phyloP scores from a whole-genome alignment of 192 early-diverging fungal species.

The Backusella tarrabulga region DNA sequence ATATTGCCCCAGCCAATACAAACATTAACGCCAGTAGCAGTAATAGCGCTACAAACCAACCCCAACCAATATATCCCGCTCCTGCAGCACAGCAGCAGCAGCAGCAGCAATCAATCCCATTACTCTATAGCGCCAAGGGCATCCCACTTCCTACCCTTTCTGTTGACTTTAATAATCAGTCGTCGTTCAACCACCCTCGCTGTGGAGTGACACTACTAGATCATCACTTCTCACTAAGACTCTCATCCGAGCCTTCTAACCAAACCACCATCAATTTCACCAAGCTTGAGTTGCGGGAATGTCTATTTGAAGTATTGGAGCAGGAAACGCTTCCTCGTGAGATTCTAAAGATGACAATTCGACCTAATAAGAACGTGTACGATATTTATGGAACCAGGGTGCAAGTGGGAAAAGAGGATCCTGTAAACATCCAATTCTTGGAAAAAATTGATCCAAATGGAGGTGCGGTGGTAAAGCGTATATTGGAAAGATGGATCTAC shows the following conservation, averaged over 20 bases:
- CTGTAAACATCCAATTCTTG: conserved; percentile 30
- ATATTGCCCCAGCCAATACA: background rate
- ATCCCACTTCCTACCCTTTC: conserved; percentile 37
- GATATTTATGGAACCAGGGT: background rate
- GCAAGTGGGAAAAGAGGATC: background rate
- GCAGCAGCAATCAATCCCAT: background rate
- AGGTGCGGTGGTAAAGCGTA: conserved; percentile 32
- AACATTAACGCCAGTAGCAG: background rate
- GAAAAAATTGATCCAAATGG: conserved; percentile 39
- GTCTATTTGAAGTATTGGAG: conserved; percentile 17
- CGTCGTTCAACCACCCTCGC: conserved; percentile 26
- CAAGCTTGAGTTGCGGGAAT: conserved; percentile 19
- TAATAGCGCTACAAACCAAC: background rate
- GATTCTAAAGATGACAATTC: conserved; percentile 29
- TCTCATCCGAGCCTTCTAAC: conserved; percentile 18
- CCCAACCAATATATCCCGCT: background rate
- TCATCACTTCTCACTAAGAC: conserved; percentile 24
- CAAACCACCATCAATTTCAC: conserved; percentile 23
- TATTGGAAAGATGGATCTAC: conserved; percentile 30
- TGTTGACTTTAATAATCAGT: conserved; percentile 22
- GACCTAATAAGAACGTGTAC: background rate
- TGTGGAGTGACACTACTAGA: conserved; percentile 36
- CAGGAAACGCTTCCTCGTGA: conserved; percentile 12
- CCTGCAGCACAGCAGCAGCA: background rate
- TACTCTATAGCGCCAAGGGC: conserved; percentile 17